Evolutionary conservation across 1,139 yeast genomes (phyloP).

Genomic region (Protomyces arabidopsidicola): DNA sequence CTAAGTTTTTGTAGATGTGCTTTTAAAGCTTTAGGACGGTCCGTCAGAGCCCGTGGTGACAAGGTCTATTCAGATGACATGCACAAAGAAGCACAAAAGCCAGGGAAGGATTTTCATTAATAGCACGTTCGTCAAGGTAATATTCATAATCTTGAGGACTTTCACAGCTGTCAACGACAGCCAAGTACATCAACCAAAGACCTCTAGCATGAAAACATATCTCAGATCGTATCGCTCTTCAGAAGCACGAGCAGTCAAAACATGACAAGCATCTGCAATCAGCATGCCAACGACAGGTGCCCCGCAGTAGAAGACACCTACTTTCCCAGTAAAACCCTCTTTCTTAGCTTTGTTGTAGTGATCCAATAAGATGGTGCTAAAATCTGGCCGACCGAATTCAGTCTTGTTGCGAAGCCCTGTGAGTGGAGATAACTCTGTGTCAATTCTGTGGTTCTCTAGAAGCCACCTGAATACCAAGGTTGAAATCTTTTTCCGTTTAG

Average conservation of each 20-base stretch:
- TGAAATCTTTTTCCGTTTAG: neutral
- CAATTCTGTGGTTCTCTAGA: neutral
- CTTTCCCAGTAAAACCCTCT: neutral
- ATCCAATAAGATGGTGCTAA: neutral
- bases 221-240: neutral
- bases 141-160: too few relatives aligned
- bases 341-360: neutral
- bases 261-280: slow-evolving; percentile 7
- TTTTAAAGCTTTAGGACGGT: too few relatives aligned
- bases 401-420: slow-evolving; percentile 13
- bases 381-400: slow-evolving; percentile 13
- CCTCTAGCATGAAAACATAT: neutral
- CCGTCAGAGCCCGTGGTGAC: too few relatives aligned
- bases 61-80: too few relatives aligned
- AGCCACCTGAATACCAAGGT: neutral
- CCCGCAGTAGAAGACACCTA: slow-evolving; percentile 20
- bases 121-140: too few relatives aligned
- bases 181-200: neutral
- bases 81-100: too few relatives aligned
- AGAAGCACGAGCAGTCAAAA: neutral
- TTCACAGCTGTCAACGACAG: too few relatives aligned
- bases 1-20: too few relatives aligned
- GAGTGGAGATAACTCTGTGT: neutral
- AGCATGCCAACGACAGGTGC: slow-evolving; percentile 11
- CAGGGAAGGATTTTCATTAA: too few relatives aligned